Conservation (phyloP, 306 rosid genomes). For the Morella rubra region DNA sequence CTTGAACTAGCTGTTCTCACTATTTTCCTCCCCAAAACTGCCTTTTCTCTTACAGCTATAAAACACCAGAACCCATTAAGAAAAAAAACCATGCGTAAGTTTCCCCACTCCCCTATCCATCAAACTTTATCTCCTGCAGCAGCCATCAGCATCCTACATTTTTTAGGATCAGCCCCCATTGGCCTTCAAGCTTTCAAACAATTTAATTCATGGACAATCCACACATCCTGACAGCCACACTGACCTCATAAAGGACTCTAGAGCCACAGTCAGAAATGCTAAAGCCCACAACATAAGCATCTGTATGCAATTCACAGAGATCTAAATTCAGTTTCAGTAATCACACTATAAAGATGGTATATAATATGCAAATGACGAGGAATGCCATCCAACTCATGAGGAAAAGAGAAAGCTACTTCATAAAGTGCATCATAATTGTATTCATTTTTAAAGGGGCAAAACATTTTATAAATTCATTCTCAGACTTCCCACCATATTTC, state of each 20-base stretch:
- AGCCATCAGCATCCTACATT: background rate
- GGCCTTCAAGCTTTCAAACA: background rate
- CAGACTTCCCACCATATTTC: background rate
- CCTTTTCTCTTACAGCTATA: background rate
- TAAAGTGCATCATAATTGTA: background rate
- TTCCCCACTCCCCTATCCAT: background rate
- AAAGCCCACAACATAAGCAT: background rate
- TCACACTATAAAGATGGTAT: background rate
- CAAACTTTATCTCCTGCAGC: background rate
- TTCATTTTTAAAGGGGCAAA: background rate
- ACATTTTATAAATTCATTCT: background rate
- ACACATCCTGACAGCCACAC: background rate
- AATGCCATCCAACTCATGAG: background rate
- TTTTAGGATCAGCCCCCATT: background rate
- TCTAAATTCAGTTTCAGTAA: background rate
- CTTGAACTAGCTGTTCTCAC: background rate
- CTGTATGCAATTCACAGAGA: background rate
- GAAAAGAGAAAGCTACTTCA: background rate
- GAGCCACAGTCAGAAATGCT: background rate
- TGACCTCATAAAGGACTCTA: background rate
- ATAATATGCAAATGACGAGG: background rate
- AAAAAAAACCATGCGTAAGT: background rate
- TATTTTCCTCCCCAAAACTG: background rate
- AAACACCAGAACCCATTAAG: background rate
- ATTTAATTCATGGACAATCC: background rate